Conservation (phyloP, 805 yeast species). For the Priceomyces castillae region DNA sequence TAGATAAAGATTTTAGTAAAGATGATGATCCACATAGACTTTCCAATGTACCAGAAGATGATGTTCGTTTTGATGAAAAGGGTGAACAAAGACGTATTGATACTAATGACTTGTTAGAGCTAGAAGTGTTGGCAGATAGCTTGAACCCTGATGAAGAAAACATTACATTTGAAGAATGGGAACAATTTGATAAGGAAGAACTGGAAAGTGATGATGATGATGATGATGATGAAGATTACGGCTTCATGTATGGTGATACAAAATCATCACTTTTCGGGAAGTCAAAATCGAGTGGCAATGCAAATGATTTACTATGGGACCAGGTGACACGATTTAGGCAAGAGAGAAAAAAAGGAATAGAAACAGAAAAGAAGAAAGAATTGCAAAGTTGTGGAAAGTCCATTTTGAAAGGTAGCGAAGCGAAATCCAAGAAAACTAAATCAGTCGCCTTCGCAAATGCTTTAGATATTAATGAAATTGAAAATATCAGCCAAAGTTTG, state of each 20-base stretch:
- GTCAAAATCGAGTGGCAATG: constrained; percentile 4
- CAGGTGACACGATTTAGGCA: constrained; percentile 23
- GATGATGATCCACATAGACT: constrained; percentile 25
- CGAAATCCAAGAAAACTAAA: constrained; percentile 22
- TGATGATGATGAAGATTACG: constrained; percentile 32
- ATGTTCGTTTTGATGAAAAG: neutral
- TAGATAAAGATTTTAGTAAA: constrained; percentile 20
- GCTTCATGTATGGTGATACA: constrained; percentile 21
- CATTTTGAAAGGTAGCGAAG: neutral
- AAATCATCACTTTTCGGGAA: constrained; percentile 14
- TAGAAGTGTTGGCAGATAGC: constrained; percentile 55
- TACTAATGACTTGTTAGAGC: constrained; percentile 47
- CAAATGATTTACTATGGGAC: constrained; percentile 35
- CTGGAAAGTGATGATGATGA: constrained; percentile 24
- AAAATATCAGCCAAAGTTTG: constrained; percentile 50
- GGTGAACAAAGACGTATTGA: constrained; percentile 23
- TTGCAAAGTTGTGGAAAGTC: neutral
- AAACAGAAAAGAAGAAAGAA: neutral
- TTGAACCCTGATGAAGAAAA: constrained; percentile 26
- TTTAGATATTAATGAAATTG: constrained; percentile 59
- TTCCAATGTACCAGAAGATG: constrained; percentile 5
- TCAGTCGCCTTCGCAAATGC: constrained; percentile 53
- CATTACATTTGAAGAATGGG: constrained; percentile 38
- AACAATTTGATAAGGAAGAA: constrained; percentile 22
- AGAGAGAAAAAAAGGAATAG: neutral